phyloP scores from a whole-genome alignment of 768 basidiomycete genomes.

The Kwoniella europaea region DNA sequence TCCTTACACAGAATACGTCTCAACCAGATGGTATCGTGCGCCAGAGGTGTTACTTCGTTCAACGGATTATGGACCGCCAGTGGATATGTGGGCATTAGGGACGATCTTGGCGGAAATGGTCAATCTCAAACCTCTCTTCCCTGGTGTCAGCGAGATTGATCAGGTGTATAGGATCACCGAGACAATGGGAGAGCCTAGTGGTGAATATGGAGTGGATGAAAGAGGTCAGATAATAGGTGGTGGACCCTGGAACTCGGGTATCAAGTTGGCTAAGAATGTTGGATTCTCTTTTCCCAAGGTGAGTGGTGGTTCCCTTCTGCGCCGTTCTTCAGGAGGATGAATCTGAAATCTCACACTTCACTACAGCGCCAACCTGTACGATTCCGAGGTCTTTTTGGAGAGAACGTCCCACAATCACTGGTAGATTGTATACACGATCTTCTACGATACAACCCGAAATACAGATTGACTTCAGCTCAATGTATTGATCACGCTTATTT shows the following conservation, averaged over 20 bases:
- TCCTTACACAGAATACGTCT: constrained; percentile 98
- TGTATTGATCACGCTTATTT: constrained; percentile 91
- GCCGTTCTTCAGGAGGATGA: neutral
- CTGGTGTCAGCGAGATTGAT: constrained; percentile 88
- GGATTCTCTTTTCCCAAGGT: constrained; percentile 93
- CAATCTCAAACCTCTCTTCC: constrained; percentile 93
- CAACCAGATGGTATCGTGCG: constrained; percentile 99
- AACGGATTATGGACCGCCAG: constrained; percentile 91
- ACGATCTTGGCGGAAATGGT: constrained; percentile 97
- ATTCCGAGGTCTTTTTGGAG: constrained; percentile 73
- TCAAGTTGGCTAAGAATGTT: constrained; percentile 81
- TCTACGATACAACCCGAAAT: constrained; percentile 86
- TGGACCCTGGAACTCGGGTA: constrained; percentile 81
- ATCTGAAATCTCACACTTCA: neutral
- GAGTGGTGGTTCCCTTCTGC: constrained; percentile 34
- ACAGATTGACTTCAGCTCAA: constrained; percentile 80
- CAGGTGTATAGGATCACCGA: constrained; percentile 90
- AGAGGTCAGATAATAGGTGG: constrained; percentile 77
- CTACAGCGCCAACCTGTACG: constrained; percentile 58
- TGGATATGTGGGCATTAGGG: constrained; percentile 99
- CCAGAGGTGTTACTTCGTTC: constrained; percentile 93
- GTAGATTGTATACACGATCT: constrained; percentile 91
- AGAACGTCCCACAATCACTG: constrained; percentile 74
- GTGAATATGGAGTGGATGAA: constrained; percentile 78
- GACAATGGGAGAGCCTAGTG: constrained; percentile 86